phyloP scores from a whole-genome alignment of 768 basidiomycete species.

The Russula vinacea region DNA sequence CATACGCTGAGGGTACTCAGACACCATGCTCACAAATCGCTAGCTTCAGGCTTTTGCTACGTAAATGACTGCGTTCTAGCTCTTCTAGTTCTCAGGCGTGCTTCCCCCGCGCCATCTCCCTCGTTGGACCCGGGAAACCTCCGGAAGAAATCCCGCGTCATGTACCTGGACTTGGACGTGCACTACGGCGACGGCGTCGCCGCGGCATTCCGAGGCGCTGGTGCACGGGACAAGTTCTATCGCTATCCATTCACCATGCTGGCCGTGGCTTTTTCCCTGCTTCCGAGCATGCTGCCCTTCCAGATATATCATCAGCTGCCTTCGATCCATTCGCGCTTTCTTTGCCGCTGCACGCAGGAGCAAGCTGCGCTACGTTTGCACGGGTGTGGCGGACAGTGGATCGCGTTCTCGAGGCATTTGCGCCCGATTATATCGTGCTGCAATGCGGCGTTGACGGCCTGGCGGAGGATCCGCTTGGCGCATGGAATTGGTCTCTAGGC shows the following conservation, averaged over 20 bases:
- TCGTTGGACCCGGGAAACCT: background rate
- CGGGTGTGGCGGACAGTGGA: slow-evolving; percentile 65
- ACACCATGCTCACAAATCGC: slow-evolving; percentile 78
- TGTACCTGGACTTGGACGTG: slow-evolving; percentile 92
- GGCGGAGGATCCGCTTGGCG: slow-evolving; percentile 75
- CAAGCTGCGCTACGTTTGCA: slow-evolving; percentile 58
- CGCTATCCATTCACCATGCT: slow-evolving; percentile 81
- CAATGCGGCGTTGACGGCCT: slow-evolving; percentile 89
- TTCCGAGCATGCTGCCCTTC: slow-evolving; percentile 50
- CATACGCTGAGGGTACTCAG: slow-evolving; percentile 34
- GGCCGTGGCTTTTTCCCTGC: slow-evolving; percentile 82
- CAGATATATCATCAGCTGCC: slow-evolving; percentile 37
- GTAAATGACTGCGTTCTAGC: slow-evolving; percentile 86
- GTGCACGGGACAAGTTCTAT: slow-evolving; percentile 39
- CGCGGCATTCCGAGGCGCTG: slow-evolving; percentile 56
- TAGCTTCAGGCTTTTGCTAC: slow-evolving; percentile 90
- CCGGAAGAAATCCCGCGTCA: slow-evolving; percentile 53
- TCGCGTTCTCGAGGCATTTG: slow-evolving; percentile 54
- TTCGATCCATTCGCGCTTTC: slow-evolving; percentile 73
- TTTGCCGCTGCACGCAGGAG: slow-evolving; percentile 71
- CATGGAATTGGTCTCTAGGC: slow-evolving; percentile 68
- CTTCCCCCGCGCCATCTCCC: slow-evolving; percentile 26
- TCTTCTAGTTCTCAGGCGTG: slow-evolving; percentile 63
- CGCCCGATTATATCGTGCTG: slow-evolving; percentile 74
- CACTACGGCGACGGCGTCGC: slow-evolving; percentile 91